These are phyloP conservation scores for Scutellaria barbata DNA, from an alignment of 257 asterid species.

Conservation along the genomic window DNA sequence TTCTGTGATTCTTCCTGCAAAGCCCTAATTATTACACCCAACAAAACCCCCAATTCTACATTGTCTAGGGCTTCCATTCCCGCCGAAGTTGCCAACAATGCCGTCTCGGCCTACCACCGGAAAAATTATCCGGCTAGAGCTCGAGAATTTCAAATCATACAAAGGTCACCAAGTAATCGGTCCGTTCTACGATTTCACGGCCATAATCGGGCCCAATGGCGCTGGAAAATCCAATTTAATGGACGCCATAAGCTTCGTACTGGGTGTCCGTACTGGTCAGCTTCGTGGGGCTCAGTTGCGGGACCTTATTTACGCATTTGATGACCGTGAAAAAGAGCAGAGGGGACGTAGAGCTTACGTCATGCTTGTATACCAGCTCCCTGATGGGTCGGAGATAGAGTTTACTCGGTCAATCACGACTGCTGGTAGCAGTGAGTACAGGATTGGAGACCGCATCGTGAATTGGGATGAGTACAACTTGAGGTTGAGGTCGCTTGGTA, in stretches of 20 bases:
- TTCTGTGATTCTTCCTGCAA: not conserved
- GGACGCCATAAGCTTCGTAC: constrained; percentile 99
- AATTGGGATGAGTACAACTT: constrained; percentile 83
- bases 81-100: constrained; percentile 45
- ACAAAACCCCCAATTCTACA: constrained; percentile 12
- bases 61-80: constrained; percentile 39
- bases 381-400: constrained; percentile 65
- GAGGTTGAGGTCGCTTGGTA: constrained; percentile 76
- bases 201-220: constrained; percentile 95
- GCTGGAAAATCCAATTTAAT: constrained; percentile 96
- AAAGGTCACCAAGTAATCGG: constrained; percentile 88
- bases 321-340: constrained; percentile 86
- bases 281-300: constrained; percentile 90
- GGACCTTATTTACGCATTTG: constrained; percentile 84
- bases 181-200: constrained; percentile 93
- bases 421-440: constrained; percentile 86
- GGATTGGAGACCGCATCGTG: constrained; percentile 62
- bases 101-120: constrained; percentile 60
- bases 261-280: constrained; percentile 96
- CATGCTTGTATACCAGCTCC: constrained; percentile 72
- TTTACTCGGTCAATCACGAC: constrained; percentile 85
- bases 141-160: constrained; percentile 93
- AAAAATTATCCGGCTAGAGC: constrained; percentile 80
- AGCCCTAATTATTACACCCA: constrained; percentile 17
- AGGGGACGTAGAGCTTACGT: constrained; percentile 86